Evolutionary conservation across 805 yeast genomes (phyloP).

Genomic region (Saccharomycopsis guyanensis): DNA sequence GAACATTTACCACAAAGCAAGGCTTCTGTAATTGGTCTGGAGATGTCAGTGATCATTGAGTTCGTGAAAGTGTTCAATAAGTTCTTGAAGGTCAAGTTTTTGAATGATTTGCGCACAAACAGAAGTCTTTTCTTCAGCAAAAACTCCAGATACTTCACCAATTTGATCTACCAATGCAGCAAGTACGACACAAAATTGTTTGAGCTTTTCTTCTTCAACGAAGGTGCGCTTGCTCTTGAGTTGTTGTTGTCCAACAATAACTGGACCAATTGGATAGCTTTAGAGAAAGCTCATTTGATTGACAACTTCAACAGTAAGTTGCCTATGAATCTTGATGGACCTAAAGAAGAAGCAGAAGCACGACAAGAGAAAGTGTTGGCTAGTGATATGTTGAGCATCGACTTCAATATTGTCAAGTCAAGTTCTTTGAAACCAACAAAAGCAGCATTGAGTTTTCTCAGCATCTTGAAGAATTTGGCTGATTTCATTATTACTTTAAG

Average conservation of each 20-base stretch:
- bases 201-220: constrained; percentile 12
- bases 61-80: constrained; percentile 16
- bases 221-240: constrained; percentile 5
- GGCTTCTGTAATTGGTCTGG: background rate
- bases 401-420: constrained; percentile 14
- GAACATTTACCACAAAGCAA: background rate
- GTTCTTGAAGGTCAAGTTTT: constrained; percentile 16
- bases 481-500: constrained; percentile 13
- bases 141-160: constrained; percentile 16
- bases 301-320: constrained; percentile 14
- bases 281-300: constrained; percentile 6
- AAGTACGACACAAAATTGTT: constrained; percentile 14
- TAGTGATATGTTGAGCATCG: constrained; percentile 15
- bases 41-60: constrained; percentile 5
- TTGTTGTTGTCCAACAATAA: constrained; percentile 7
- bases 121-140: constrained; percentile 6
- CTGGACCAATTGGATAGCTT: constrained; percentile 14
- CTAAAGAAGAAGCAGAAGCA: background rate
- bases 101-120: constrained; percentile 16
- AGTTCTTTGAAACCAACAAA: constrained; percentile 17
- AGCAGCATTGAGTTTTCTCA: constrained; percentile 11
- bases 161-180: constrained; percentile 18
- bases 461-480: constrained; percentile 16
- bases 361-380: background rate
- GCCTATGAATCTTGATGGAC: constrained; percentile 3